A percentile compares a stretch with the other conserved stretches of the same genome.
These are phyloP conservation scores for Bipolaris sorokiniana DNA, from an alignment of 2,329 filamentous ascomycete genomes.

Conservation along the genomic window DNA sequence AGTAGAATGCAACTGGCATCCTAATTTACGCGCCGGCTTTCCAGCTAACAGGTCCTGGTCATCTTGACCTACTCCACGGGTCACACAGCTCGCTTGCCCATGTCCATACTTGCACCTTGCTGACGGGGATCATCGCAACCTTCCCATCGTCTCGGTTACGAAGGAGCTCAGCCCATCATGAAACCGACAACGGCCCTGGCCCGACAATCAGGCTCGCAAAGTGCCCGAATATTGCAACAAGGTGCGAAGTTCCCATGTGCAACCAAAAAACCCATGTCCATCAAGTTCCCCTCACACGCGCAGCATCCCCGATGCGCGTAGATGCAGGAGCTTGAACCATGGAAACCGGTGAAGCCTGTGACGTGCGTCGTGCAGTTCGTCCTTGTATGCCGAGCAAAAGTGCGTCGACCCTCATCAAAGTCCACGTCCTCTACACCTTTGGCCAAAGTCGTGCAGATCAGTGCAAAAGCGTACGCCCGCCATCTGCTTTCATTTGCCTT, in stretches of 20 bases:
- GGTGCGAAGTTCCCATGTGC: conserved; percentile 18
- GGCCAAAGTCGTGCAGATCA: conserved; percentile 6
- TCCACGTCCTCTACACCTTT: conserved; percentile 6
- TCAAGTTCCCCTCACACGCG: conserved; percentile 4
- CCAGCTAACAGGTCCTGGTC: conserved; percentile 9
- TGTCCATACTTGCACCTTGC: conserved; percentile 7
- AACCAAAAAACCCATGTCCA: conserved; percentile 12
- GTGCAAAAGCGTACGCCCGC: conserved; percentile 14
- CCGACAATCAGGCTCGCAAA: conserved; percentile 25
- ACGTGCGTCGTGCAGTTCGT: conserved; percentile 21
- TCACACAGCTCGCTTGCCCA: conserved; percentile 12
- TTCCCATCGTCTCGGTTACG: conserved; percentile 21
- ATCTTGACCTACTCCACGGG: conserved; percentile 8
- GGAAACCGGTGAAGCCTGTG: conserved; percentile 23
- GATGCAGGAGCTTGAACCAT: conserved; percentile 22
- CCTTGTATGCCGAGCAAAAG: conserved; percentile 14
- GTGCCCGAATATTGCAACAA: conserved; percentile 27
- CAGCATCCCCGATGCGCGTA: conserved; percentile 5
- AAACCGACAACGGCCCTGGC: conserved; percentile 24
- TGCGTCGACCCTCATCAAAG: conserved; percentile 20
- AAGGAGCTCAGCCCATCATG: conserved; percentile 20
- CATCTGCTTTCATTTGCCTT: conserved; percentile 20
- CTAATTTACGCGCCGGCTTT: conserved; percentile 14
- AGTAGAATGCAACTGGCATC: not conserved
- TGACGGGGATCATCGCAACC: conserved; percentile 12